phyloP scores from a whole-genome alignment of 2,329 filamentous ascomycete genomes.

The Pseudocercospora macadamiae region DNA sequence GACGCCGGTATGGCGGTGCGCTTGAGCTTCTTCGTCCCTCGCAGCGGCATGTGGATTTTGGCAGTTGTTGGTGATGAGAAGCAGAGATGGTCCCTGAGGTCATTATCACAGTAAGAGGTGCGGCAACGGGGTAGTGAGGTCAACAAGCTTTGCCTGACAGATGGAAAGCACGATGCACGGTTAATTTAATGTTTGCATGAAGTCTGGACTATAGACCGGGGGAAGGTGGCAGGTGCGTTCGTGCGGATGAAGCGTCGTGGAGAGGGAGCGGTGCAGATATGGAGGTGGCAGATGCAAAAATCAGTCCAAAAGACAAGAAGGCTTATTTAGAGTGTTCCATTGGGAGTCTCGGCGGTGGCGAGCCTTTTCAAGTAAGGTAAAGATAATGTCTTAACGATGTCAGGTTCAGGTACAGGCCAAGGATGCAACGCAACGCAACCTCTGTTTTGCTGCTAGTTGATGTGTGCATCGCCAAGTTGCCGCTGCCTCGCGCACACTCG shows the following conservation, averaged over 20 bases:
- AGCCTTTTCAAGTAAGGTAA: too few relatives aligned
- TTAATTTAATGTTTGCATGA: too few relatives aligned
- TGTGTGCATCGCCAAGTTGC: neutral
- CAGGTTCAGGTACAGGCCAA: neutral
- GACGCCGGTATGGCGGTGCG: constrained; percentile 9
- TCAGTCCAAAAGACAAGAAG: constrained; percentile 1
- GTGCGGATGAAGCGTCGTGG: too few relatives aligned
- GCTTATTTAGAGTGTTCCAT: too few relatives aligned
- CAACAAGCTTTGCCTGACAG: constrained; percentile 8
- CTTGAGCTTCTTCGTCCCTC: constrained; percentile 19
- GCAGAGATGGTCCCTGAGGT: constrained; percentile 3
- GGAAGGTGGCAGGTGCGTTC: too few relatives aligned
- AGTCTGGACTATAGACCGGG: too few relatives aligned
- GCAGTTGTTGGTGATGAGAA: neutral
- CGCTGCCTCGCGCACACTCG: too few relatives aligned
- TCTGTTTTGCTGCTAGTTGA: too few relatives aligned
- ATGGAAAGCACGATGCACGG: constrained; percentile 2
- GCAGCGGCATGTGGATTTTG: constrained; percentile 21
- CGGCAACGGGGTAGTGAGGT: too few relatives aligned
- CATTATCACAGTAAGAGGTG: neutral
- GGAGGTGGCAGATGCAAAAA: neutral
- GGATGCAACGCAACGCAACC: too few relatives aligned
- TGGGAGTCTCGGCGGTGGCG: neutral
- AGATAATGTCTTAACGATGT: too few relatives aligned
- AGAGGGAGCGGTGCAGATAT: neutral